Conservation (phyloP, 441 rosid species). For the Arabidopsis lyrata region DNA sequence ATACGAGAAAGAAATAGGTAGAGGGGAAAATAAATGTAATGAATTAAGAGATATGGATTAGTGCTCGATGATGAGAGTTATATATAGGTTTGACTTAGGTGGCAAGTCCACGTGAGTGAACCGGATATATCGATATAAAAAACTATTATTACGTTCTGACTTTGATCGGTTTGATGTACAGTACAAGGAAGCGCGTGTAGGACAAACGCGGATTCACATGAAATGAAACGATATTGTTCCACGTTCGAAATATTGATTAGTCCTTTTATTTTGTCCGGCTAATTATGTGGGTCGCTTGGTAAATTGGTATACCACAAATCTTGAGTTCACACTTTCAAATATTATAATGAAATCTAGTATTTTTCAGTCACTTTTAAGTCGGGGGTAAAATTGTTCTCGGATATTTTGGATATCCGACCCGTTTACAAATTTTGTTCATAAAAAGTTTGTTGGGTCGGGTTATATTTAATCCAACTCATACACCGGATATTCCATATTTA, state of each 20-base stretch:
- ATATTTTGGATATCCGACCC: too few species aligned
- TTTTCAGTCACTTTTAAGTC: too few species aligned
- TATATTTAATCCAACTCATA: too few species aligned
- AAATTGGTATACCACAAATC: background rate
- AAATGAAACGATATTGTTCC: constrained; percentile 38
- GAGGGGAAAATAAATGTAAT: constrained; percentile 29
- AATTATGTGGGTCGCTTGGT: constrained; percentile 23
- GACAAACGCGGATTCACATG: constrained; percentile 45
- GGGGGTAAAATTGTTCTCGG: too few species aligned
- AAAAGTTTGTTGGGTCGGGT: too few species aligned
- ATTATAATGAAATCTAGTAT: background rate
- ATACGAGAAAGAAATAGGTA: background rate
- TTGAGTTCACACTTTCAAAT: constrained; percentile 5
- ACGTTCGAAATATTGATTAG: constrained; percentile 23
- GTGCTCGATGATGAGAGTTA: constrained; percentile 12
- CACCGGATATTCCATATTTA: too few species aligned
- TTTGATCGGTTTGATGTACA: constrained; percentile 32
- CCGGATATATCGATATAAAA: constrained; percentile 17
- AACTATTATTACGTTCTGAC: constrained; percentile 35
- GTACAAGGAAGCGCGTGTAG: constrained; percentile 42
- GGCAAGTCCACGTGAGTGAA: constrained; percentile 36
- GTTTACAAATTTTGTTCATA: too few species aligned
- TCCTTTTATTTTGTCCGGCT: background rate
- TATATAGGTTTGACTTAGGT: constrained; percentile 39
- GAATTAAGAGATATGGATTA: constrained; percentile 28